These are phyloP conservation scores for Kappamyces sp. DNA, from an alignment of 192 early-diverging fungal species.

Conservation along the genomic window DNA sequence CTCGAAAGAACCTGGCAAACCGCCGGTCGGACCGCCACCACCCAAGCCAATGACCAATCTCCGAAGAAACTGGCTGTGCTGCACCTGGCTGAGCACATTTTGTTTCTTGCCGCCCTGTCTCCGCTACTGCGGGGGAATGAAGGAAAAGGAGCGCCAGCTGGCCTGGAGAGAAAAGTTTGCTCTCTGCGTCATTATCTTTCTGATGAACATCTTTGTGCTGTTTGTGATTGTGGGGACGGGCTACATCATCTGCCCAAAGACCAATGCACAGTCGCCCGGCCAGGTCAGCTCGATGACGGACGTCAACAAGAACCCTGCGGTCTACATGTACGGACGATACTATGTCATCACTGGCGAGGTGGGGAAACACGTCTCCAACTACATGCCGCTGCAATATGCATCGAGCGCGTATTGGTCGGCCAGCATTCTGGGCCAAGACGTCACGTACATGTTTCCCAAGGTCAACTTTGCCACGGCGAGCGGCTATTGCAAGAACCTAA, in stretches of 20 bases:
- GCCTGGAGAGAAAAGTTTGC: conserved; percentile 99
- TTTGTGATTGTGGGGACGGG: conserved; percentile 69
- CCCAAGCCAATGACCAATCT: conserved; percentile 44
- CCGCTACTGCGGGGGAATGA: conserved; percentile 71
- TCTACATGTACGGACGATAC: conserved; percentile 49
- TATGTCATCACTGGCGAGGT: conserved; percentile 28
- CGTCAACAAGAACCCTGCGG: conserved; percentile 16
- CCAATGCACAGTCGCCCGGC: conserved; percentile 47
- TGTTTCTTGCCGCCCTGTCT: conserved; percentile 68
- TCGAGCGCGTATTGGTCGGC: conserved; percentile 27
- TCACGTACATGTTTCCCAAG: conserved; percentile 38
- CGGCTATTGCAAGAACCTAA: conserved; percentile 28
- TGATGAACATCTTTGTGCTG: conserved; percentile 73
- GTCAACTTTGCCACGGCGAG: conserved; percentile 21
- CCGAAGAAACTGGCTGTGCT: conserved; percentile 68
- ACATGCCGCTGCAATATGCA: not conserved
- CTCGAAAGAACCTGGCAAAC: not conserved
- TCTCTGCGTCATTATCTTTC: conserved; percentile 80
- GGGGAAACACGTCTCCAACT: conserved; percentile 7
- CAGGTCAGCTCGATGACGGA: conserved; percentile 30
- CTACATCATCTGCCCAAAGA: conserved; percentile 72
- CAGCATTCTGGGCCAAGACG: conserved; percentile 37
- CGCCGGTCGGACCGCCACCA: conserved; percentile 18
- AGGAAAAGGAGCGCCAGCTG: conserved; percentile 70
- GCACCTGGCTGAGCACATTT: conserved; percentile 76